phyloP scores from a whole-genome alignment of 495 filamentous ascomycete species.

The Aeminium ludgeri region DNA sequence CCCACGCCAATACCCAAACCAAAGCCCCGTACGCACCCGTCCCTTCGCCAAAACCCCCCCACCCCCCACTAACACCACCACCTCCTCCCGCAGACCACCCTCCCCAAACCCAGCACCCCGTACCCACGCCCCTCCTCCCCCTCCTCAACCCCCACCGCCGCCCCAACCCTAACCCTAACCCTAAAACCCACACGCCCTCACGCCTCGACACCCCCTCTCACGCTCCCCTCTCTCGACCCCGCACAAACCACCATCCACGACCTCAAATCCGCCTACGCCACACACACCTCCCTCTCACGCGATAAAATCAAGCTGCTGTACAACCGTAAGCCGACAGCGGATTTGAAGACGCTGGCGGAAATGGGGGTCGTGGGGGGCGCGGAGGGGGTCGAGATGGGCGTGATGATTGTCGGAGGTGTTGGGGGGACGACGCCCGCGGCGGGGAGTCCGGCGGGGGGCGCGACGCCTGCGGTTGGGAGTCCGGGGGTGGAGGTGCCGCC shows the following conservation, averaged over 20 bases:
- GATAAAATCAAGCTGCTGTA: constrained; percentile 71
- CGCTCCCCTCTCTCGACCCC: constrained; percentile 40
- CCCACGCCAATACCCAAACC: constrained; percentile 50
- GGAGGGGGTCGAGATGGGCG: constrained; percentile 59
- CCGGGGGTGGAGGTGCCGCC: constrained; percentile 3
- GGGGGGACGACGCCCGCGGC: constrained; percentile 16
- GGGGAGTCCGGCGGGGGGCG: constrained; percentile 20
- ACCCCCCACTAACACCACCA: neutral
- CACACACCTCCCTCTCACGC: constrained; percentile 28
- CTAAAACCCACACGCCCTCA: constrained; percentile 59
- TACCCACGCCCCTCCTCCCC: constrained; percentile 29
- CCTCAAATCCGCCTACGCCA: constrained; percentile 46
- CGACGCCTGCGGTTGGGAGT: constrained; percentile 22
- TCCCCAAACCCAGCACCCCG: constrained; percentile 33
- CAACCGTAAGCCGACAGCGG: constrained; percentile 63
- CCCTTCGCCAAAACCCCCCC: constrained; percentile 1
- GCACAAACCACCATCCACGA: constrained; percentile 57
- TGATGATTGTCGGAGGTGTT: constrained; percentile 73
- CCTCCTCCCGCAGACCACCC: constrained; percentile 28
- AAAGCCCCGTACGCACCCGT: constrained; percentile 46
- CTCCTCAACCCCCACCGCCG: constrained; percentile 26
- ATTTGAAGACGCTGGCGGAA: constrained; percentile 48
- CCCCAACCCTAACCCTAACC: constrained; percentile 15
- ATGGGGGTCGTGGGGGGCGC: constrained; percentile 28
- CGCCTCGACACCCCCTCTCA: constrained; percentile 35